phyloP scores from a whole-genome alignment of 345 rosid species.

The Lumnitzera littorea region DNA sequence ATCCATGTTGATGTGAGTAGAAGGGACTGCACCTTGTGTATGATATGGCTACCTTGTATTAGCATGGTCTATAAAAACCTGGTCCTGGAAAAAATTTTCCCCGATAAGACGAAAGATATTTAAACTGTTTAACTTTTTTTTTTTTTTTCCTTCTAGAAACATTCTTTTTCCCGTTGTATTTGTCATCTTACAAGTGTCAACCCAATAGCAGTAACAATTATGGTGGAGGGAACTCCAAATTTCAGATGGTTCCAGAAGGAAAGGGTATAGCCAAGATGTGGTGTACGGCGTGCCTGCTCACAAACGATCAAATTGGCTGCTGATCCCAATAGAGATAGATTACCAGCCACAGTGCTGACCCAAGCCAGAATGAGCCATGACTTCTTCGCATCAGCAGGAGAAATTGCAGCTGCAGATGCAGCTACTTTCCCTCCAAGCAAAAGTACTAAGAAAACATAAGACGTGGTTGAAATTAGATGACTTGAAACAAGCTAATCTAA shows the following conservation, averaged over 20 bases:
- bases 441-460: conserved; percentile 31
- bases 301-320: conserved; percentile 89
- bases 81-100: no score
- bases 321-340: conserved; percentile 74
- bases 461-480: background rate
- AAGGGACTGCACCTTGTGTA: no score
- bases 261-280: conserved; percentile 39
- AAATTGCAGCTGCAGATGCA: conserved; percentile 55
- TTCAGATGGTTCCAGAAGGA: conserved; percentile 69
- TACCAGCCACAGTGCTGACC: conserved; percentile 86
- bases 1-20: no score
- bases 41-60: no score
- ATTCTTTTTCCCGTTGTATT: no score
- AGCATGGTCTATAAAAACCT: no score
- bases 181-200: conserved; percentile 10
- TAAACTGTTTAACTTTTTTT: no score
- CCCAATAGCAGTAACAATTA: conserved; percentile 61
- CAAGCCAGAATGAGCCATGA: conserved; percentile 81
- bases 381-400: conserved; percentile 54
- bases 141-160: no score
- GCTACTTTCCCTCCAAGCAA: conserved; percentile 70
- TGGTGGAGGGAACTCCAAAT: conserved; percentile 74
- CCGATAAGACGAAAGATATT: no score
- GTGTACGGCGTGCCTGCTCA: conserved; percentile 67
- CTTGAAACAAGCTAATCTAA: background rate